Evolutionary conservation across 352 stramenopile genomes (phyloP).

Genomic region (Salisapilia sapeloensis): DNA sequence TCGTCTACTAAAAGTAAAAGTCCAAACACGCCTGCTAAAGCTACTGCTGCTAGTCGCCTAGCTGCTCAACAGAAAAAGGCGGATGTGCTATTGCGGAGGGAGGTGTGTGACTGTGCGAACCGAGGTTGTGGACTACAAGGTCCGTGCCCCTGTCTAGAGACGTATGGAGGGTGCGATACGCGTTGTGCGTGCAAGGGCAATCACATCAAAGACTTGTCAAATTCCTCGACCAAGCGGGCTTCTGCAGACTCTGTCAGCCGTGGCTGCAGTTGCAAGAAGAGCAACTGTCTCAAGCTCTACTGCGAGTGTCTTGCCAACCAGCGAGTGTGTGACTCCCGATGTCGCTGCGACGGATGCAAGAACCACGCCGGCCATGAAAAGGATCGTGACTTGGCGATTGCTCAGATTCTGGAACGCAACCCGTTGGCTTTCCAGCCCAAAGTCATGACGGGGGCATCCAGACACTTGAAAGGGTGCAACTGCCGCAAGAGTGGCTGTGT

Average conservation of each 20-base stretch:
- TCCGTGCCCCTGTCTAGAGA: conserved; percentile 22
- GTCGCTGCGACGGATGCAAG: conserved; percentile 73
- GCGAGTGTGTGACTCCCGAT: conserved; percentile 46
- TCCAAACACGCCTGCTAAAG: too few relatives aligned
- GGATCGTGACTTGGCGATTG: conserved; percentile 26
- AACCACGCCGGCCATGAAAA: conserved; percentile 18
- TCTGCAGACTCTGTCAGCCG: too few relatives aligned
- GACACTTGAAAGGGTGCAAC: conserved; percentile 89
- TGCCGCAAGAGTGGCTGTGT: conserved; percentile 92
- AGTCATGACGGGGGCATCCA: conserved; percentile 56
- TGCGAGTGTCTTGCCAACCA: conserved; percentile 70
- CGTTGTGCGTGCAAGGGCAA: conserved; percentile 26
- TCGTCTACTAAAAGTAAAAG: too few relatives aligned
- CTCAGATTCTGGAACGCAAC: conserved; percentile 83
- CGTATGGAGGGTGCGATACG: conserved; percentile 15
- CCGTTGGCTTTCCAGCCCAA: conserved; percentile 91
- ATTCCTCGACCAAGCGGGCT: too few relatives aligned
- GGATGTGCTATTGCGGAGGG: too few relatives aligned
- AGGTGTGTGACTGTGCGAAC: too few relatives aligned
- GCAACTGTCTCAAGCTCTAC: conserved; percentile 93
- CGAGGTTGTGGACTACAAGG: too few relatives aligned
- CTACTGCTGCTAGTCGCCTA: too few relatives aligned
- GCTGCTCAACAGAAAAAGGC: too few relatives aligned
- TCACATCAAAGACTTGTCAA: too few relatives aligned
- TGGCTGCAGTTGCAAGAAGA: conserved; percentile 95